phyloP scores from a whole-genome alignment of 352 stramenopile species.

The Phytophthora multivora region DNA sequence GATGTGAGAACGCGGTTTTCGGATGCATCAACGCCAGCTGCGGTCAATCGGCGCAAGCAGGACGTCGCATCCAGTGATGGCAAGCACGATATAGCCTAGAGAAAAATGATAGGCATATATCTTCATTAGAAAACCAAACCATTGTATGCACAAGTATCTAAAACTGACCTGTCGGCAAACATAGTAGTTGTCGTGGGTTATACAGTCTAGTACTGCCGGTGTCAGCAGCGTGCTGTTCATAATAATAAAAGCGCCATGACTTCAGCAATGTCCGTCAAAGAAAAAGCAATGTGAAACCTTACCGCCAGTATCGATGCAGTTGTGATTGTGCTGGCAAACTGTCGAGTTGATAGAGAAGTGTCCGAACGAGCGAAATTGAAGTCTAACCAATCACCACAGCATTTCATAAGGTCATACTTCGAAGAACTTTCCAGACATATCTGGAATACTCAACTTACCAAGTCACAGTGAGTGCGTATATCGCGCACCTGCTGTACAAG shows the following conservation, averaged over 20 bases:
- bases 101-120: neutral
- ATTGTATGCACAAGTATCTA: neutral
- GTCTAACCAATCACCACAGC: constrained; percentile 6
- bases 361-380: constrained; percentile 30
- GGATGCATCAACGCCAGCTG: neutral
- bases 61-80: constrained; percentile 25
- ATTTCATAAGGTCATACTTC: neutral
- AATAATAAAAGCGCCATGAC: neutral
- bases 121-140: neutral
- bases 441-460: constrained; percentile 17
- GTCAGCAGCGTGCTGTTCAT: constrained; percentile 36
- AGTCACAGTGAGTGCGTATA: neutral
- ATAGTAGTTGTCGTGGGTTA: constrained; percentile 19
- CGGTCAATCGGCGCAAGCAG: constrained; percentile 24
- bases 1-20: constrained; percentile 8
- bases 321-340: constrained; percentile 5
- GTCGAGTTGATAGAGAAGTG: constrained; percentile 39
- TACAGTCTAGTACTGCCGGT: constrained; percentile 14
- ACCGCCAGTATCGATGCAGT: constrained; percentile 39
- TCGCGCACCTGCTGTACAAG: constrained; percentile 15
- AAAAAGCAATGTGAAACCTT: neutral
- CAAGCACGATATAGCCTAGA: constrained; percentile 38
- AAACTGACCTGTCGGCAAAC: constrained; percentile 25
- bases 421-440: neutral
- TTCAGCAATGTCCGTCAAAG: constrained; percentile 5